These are phyloP conservation scores for Xylaria acuta DNA, from an alignment of 495 filamentous ascomycete genomes.

Conservation along the genomic window DNA sequence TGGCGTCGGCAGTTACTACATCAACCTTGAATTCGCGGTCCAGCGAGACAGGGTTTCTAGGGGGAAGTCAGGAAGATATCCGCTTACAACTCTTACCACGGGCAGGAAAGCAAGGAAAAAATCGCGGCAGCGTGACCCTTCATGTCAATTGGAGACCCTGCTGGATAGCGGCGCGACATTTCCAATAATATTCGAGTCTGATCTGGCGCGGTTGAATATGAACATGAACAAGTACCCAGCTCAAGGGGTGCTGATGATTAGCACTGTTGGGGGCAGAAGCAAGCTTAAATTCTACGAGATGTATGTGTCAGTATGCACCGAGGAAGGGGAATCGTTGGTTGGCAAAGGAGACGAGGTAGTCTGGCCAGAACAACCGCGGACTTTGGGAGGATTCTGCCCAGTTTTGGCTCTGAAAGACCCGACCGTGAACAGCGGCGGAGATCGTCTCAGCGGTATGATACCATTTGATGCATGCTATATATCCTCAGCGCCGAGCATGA, in stretches of 20 bases:
- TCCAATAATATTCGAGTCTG: conserved; percentile 43
- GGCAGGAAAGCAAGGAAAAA: background rate
- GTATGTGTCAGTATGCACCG: conserved; percentile 41
- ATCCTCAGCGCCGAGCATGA: conserved; percentile 46
- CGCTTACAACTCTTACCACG: background rate
- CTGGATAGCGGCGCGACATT: conserved; percentile 55
- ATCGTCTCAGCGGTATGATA: conserved; percentile 51
- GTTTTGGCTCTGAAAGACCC: conserved; percentile 20
- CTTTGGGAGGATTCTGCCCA: conserved; percentile 35
- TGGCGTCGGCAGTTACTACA: conserved; percentile 18
- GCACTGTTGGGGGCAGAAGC: conserved; percentile 30
- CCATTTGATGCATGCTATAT: conserved; percentile 52
- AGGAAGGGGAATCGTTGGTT: conserved; percentile 32
- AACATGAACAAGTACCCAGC: conserved; percentile 44
- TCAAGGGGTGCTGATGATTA: conserved; percentile 40
- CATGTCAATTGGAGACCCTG: conserved; percentile 38
- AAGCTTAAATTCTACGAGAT: conserved; percentile 49
- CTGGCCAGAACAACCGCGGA: conserved; percentile 32
- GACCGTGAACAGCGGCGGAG: background rate
- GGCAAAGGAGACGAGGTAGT: conserved; percentile 30
- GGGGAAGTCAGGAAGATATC: conserved; percentile 1
- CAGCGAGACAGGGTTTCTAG: conserved; percentile 12
- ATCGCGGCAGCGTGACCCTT: background rate
- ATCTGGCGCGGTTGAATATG: conserved; percentile 46
- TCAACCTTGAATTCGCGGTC: conserved; percentile 29